Evolutionary conservation across 2,329 filamentous ascomycete species (phyloP).

Genomic region (Diplocarpon rosae): DNA sequence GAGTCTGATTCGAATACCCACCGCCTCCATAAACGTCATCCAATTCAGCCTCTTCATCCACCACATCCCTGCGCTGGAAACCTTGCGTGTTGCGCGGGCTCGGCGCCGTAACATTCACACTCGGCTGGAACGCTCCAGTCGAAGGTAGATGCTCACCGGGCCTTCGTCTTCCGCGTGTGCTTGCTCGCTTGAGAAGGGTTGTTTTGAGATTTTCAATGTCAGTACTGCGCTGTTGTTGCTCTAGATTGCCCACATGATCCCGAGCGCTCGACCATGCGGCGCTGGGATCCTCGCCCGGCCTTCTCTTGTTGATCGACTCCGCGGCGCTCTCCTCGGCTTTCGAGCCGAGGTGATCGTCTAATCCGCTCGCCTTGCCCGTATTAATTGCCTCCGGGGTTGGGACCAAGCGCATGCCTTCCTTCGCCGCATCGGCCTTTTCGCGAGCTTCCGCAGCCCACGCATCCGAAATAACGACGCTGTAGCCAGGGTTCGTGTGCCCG

Average conservation of each 20-base stretch:
- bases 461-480: constrained; percentile 67
- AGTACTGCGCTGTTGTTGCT: constrained; percentile 10
- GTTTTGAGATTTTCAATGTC: constrained; percentile 18
- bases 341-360: constrained; percentile 16
- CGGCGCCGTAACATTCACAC: constrained; percentile 12
- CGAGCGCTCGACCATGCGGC: constrained; percentile 25
- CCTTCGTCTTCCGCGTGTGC: constrained; percentile 21
- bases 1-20: not conserved
- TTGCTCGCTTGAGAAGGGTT: constrained; percentile 22
- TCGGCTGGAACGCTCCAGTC: not conserved
- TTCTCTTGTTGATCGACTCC: constrained; percentile 28
- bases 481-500: constrained; percentile 64
- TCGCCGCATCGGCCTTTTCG: constrained; percentile 44
- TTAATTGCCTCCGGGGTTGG: constrained; percentile 31
- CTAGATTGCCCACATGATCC: constrained; percentile 7
- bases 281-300: constrained; percentile 16
- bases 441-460: constrained; percentile 53
- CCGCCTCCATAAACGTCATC: not conserved
- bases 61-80: not conserved
- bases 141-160: constrained; percentile 20
- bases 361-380: constrained; percentile 7
- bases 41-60: constrained; percentile 21
- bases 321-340: constrained; percentile 31
- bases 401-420: constrained; percentile 56
- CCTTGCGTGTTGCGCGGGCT: constrained; percentile 5